Percentiles rank a stretch among this genome's conserved stretches.
Evolutionary conservation across 352 stramenopile species (phyloP).

Genomic region (Pythium aristosporum): DNA sequence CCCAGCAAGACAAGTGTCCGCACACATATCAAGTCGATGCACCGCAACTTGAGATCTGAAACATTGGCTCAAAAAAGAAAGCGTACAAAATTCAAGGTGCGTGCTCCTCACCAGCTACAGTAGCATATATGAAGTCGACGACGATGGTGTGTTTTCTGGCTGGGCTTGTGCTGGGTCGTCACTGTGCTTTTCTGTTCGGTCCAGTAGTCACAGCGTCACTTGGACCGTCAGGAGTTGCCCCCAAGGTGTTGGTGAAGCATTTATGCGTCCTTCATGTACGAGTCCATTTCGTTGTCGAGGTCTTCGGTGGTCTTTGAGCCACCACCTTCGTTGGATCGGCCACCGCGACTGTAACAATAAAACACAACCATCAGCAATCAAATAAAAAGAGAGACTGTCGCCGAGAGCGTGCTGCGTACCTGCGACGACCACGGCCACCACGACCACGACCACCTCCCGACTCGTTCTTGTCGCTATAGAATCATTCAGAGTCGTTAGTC

Average conservation of each 20-base stretch:
- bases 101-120: conserved; percentile 4
- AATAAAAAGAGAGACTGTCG: conserved; percentile 8
- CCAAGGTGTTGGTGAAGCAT: background rate
- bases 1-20: too few species aligned
- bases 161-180: background rate
- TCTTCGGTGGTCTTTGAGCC: conserved; percentile 54
- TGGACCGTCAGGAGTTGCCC: too few species aligned
- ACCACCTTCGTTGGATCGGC: conserved; percentile 27
- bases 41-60: background rate
- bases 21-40: background rate
- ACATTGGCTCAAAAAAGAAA: background rate
- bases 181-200: conserved; percentile 5
- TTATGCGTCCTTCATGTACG: conserved; percentile 85
- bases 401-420: background rate
- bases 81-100: background rate
- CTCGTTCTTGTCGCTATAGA: conserved; percentile 16
- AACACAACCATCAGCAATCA: background rate
- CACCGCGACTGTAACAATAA: conserved; percentile 32
- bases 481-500: background rate
- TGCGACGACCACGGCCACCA: conserved; percentile 36
- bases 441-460: conserved; percentile 32
- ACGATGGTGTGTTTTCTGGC: conserved; percentile 1
- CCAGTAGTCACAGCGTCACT: background rate
- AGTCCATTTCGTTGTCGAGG: conserved; percentile 86
- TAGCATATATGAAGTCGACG: conserved; percentile 17